Conservation (phyloP, 208 protist species). For the Jaenimonas drosophilae region DNA sequence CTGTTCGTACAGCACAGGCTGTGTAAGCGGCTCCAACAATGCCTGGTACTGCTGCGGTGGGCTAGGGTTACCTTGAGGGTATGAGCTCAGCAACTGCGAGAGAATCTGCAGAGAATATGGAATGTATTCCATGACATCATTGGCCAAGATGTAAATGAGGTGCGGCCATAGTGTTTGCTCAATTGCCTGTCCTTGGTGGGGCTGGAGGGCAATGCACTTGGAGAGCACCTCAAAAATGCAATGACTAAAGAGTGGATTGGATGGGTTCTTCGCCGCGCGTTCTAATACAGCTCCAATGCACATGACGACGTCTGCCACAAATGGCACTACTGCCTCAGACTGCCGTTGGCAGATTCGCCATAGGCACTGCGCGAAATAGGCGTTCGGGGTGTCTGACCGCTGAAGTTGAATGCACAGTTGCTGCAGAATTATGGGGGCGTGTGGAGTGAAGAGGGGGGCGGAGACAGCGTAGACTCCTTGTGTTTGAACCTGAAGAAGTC, state of each 20-base stretch:
- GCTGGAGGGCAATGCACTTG: constrained; percentile 68
- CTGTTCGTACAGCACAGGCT: constrained; percentile 50
- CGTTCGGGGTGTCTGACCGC: constrained; percentile 45
- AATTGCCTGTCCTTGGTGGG: constrained; percentile 33
- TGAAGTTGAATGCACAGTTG: constrained; percentile 78
- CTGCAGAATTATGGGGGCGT: constrained; percentile 53
- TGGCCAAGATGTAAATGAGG: constrained; percentile 78
- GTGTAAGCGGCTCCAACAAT: constrained; percentile 52
- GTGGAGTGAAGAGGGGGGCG: constrained; percentile 26
- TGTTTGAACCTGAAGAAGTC: constrained; percentile 67
- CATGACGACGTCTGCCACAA: constrained; percentile 46
- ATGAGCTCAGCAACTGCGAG: constrained; percentile 88
- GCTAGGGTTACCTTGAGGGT: constrained; percentile 11
- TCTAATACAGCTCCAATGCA: constrained; percentile 31
- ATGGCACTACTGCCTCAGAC: constrained; percentile 29
- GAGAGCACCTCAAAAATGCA: constrained; percentile 95
- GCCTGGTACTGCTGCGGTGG: constrained; percentile 43
- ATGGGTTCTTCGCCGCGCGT: constrained; percentile 82
- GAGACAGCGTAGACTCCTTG: constrained; percentile 24
- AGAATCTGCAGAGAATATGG: constrained; percentile 96
- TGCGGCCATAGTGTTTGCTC: constrained; percentile 81
- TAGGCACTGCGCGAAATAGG: constrained; percentile 91
- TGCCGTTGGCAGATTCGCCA: constrained; percentile 58
- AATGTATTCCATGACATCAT: constrained; percentile 93
- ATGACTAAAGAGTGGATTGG: constrained; percentile 94